These are phyloP conservation scores for Fusarium marasasianum DNA, from an alignment of 2,329 filamentous ascomycete genomes.

Conservation along the genomic window DNA sequence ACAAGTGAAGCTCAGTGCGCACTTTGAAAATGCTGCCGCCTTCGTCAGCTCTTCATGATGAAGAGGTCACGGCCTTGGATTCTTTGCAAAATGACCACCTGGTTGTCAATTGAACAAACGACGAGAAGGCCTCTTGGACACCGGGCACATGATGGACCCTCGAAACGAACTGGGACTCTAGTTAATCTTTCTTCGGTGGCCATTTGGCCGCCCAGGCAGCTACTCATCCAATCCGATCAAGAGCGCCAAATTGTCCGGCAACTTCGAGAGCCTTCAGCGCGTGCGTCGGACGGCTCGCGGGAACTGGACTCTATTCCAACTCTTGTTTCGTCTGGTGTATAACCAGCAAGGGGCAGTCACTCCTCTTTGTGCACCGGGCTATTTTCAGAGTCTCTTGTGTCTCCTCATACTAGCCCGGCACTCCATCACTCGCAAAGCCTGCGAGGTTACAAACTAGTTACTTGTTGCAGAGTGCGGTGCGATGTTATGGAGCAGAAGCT, in stretches of 20 bases:
- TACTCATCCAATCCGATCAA: background rate
- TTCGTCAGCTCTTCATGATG: rapidly evolving
- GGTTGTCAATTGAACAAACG: too few relatives aligned
- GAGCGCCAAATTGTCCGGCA: rapidly evolving
- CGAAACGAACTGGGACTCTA: rapidly evolving
- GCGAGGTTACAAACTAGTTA: rapidly evolving
- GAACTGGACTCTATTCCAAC: background rate
- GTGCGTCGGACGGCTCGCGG: rapidly evolving
- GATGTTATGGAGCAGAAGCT: background rate
- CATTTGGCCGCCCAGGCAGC: rapidly evolving
- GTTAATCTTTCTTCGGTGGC: rapidly evolving
- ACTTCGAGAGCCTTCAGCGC: too few relatives aligned
- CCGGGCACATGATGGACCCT: rapidly evolving
- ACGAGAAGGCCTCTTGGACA: too few relatives aligned
- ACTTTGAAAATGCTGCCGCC: rapidly evolving
- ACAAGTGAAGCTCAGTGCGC: background rate
- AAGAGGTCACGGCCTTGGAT: rapidly evolving
- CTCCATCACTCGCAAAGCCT: background rate
- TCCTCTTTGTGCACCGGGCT: background rate
- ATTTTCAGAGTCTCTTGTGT: background rate
- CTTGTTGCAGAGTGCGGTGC: too few relatives aligned
- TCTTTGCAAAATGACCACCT: background rate
- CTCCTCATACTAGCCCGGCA: background rate
- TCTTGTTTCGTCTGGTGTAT: background rate
- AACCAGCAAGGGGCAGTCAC: background rate